phyloP scores from a whole-genome alignment of 2,329 filamentous ascomycete species.

The Spiromastix sp. region DNA sequence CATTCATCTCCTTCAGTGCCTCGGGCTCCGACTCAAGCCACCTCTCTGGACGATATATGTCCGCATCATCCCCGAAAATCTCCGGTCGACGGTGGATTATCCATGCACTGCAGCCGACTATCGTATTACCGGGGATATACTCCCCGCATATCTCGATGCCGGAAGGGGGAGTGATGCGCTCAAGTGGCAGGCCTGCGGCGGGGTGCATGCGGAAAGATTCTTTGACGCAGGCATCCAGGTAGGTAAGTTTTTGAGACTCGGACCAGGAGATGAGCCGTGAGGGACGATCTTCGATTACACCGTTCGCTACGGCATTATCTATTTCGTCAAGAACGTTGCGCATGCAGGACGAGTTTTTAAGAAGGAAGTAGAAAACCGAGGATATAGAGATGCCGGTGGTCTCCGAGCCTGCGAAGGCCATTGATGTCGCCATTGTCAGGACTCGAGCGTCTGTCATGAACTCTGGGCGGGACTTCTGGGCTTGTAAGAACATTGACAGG shows the following conservation, averaged over 20 bases:
- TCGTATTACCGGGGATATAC: conserved; percentile 57
- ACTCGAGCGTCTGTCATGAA: conserved; percentile 20
- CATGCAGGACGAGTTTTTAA: conserved; percentile 45
- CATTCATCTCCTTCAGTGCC: conserved; percentile 39
- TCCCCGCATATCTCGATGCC: conserved; percentile 54
- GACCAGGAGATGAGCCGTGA: conserved; percentile 57
- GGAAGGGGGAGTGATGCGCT: conserved; percentile 58
- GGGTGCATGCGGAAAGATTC: conserved; percentile 70
- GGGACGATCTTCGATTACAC: conserved; percentile 29
- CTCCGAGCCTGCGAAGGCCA: conserved; percentile 59
- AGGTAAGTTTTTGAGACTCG: conserved; percentile 59
- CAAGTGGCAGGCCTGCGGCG: conserved; percentile 60
- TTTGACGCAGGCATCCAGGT: conserved; percentile 68
- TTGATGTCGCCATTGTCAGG: conserved; percentile 20
- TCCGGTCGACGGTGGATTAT: conserved; percentile 58
- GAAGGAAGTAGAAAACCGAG: conserved; percentile 62
- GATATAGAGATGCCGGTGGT: conserved; percentile 67
- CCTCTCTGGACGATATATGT: conserved; percentile 43
- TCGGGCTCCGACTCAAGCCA: conserved; percentile 36
- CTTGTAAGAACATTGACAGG: conserved; percentile 20
- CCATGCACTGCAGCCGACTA: conserved; percentile 67
- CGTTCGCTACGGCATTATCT: conserved; percentile 46
- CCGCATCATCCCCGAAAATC: conserved; percentile 58
- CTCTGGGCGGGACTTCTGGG: conserved; percentile 15
- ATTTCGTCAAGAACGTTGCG: conserved; percentile 43